Evolutionary conservation across 2,329 filamentous ascomycete species (phyloP).

Genomic region (Neofusicoccum sp.): DNA sequence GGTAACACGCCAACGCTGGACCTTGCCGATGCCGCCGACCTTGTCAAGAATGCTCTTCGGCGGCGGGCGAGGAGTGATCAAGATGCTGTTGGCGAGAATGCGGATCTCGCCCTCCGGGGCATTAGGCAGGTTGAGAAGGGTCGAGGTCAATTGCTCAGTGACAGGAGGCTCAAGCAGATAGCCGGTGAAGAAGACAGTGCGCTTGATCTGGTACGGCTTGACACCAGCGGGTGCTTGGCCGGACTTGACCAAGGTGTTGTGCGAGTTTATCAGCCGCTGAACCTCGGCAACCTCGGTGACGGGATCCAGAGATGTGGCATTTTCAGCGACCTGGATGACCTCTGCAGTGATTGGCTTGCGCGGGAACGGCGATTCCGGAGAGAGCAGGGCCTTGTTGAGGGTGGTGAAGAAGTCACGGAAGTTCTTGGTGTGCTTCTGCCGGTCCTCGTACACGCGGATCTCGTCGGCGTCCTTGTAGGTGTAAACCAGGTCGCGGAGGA

Average conservation of each 20-base stretch:
- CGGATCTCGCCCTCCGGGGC: constrained; percentile 70
- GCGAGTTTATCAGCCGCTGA: constrained; percentile 83
- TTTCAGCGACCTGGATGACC: constrained; percentile 82
- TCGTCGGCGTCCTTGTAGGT: constrained; percentile 84
- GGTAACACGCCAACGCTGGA: constrained; percentile 79
- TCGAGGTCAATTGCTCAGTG: constrained; percentile 63
- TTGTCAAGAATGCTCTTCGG: constrained; percentile 72
- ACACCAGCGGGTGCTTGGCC: constrained; percentile 46
- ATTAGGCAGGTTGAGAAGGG: constrained; percentile 53
- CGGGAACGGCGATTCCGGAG: constrained; percentile 42
- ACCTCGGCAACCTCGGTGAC: constrained; percentile 78
- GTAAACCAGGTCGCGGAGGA: constrained; percentile 76
- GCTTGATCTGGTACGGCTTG: constrained; percentile 68
- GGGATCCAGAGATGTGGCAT: constrained; percentile 70
- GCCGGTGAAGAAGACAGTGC: constrained; percentile 86
- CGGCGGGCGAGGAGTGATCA: constrained; percentile 79
- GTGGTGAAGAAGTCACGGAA: constrained; percentile 82
- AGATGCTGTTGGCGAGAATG: constrained; percentile 81
- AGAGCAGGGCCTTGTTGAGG: constrained; percentile 65
- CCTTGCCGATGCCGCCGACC: constrained; percentile 82
- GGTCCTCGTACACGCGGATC: constrained; percentile 67
- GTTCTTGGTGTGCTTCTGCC: constrained; percentile 65
- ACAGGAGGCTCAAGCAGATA: constrained; percentile 77
- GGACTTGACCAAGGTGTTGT: constrained; percentile 64
- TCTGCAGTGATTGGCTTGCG: constrained; percentile 70